These are phyloP conservation scores for Teunomyces cretensis DNA, from an alignment of 805 yeast species.

Conservation along the genomic window DNA sequence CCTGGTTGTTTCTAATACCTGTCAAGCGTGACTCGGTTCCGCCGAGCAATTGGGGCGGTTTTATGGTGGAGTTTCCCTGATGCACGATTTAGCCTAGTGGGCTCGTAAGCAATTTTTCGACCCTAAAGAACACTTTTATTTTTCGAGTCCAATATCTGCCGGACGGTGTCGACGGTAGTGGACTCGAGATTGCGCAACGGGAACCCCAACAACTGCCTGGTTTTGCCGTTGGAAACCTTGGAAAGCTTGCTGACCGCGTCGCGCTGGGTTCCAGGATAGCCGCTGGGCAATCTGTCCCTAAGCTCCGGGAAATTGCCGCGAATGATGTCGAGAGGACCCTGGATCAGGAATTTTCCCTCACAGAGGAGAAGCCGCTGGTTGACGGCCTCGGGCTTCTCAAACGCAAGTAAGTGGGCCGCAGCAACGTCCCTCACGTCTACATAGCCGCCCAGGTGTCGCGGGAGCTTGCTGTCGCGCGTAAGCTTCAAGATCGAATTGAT, in stretches of 20 bases:
- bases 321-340: conserved; percentile 23
- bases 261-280: background rate
- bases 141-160: conserved; percentile 16
- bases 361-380: conserved; percentile 14
- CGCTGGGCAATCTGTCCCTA: conserved; percentile 5
- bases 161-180: conserved; percentile 21
- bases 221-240: conserved; percentile 11
- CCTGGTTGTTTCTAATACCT: too few relatives aligned
- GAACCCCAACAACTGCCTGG: conserved; percentile 19
- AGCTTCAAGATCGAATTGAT: conserved; percentile 41
- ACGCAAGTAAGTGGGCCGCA: conserved; percentile 41
- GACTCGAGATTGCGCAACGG: conserved; percentile 17
- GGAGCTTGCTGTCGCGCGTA: conserved; percentile 16
- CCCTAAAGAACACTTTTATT: background rate
- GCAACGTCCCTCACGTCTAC: conserved; percentile 52
- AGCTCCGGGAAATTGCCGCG: conserved; percentile 20
- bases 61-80: background rate
- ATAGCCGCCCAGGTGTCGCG: conserved; percentile 23
- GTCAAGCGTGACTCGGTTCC: too few relatives aligned
- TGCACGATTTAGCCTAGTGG: background rate
- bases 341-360: conserved; percentile 16
- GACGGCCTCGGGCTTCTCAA: conserved; percentile 24
- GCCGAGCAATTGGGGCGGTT: background rate
- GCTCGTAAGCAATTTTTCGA: background rate
- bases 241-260: background rate